Evolutionary conservation across 805 yeast genomes (phyloP).

Genomic region (Kluyveromyces lactis): DNA sequence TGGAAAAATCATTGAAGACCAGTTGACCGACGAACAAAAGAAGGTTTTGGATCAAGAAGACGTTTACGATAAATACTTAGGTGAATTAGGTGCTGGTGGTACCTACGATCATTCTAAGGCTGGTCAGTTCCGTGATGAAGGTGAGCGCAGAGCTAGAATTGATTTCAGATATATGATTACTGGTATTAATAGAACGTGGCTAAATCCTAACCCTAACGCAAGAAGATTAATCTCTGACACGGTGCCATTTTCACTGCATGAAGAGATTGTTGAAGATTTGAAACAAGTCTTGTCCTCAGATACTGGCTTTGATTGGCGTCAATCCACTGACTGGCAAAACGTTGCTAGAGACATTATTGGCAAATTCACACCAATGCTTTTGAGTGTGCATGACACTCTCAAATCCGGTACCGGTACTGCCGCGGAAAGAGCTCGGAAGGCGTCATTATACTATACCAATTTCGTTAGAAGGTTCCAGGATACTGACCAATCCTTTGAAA

Average conservation of each 20-base stretch:
- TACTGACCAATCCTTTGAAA: constrained; percentile 12
- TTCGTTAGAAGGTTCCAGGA: constrained; percentile 37
- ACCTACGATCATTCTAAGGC: constrained; percentile 40
- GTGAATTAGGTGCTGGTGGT: constrained; percentile 23
- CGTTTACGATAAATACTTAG: constrained; percentile 15
- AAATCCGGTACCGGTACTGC: constrained; percentile 6
- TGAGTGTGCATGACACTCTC: constrained; percentile 34
- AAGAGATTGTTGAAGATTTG: constrained; percentile 31
- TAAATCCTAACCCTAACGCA: constrained; percentile 41
- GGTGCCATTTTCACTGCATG: constrained; percentile 29
- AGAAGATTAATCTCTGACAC: constrained; percentile 32
- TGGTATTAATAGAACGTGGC: constrained; percentile 41
- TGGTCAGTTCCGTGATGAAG: constrained; percentile 39
- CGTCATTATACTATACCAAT: constrained; percentile 36
- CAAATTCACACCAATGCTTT: constrained; percentile 46
- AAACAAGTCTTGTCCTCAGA: constrained; percentile 17
- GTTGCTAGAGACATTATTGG: constrained; percentile 39
- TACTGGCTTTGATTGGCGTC: constrained; percentile 31
- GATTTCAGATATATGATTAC: constrained; percentile 49
- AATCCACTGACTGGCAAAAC: constrained; percentile 49
- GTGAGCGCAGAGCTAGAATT: constrained; percentile 40
- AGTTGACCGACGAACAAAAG: constrained; percentile 17
- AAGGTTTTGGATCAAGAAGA: constrained; percentile 19
- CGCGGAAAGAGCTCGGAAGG: constrained; percentile 22
- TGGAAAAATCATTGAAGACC: constrained; percentile 14